A percentile compares a stretch with the other conserved stretches of the same genome.
These are phyloP conservation scores for Podaxis sp. DNA, from an alignment of 768 basidiomycete species.

Conservation along the genomic window DNA sequence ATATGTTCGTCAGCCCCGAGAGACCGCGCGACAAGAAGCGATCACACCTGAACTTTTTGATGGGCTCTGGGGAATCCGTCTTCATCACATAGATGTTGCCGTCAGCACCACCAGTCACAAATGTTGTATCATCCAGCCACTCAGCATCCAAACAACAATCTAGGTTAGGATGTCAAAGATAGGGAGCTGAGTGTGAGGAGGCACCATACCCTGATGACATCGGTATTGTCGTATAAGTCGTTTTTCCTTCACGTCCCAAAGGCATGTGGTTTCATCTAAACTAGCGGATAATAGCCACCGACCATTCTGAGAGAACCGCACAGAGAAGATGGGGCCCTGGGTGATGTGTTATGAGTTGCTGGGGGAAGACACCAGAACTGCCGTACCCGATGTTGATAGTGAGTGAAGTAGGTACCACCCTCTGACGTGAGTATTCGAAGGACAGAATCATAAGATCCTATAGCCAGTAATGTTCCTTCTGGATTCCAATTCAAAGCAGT, in stretches of 20 bases:
- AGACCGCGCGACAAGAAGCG: neutral
- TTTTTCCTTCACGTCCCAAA: slow-evolving; percentile 74
- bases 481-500: slow-evolving; percentile 78
- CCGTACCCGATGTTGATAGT: slow-evolving; percentile 65
- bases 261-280: slow-evolving; percentile 72
- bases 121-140: slow-evolving; percentile 71
- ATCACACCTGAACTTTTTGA: slow-evolving; percentile 64
- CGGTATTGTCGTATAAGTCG: slow-evolving; percentile 61
- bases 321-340: slow-evolving; percentile 81
- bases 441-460: slow-evolving; percentile 75
- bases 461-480: slow-evolving; percentile 71
- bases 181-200: neutral
- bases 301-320: slow-evolving; percentile 73
- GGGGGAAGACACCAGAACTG: slow-evolving; percentile 6
- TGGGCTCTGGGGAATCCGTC: slow-evolving; percentile 49
- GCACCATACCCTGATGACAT: slow-evolving; percentile 56
- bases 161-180: slow-evolving; percentile 23
- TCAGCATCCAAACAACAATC: slow-evolving; percentile 82
- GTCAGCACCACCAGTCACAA: slow-evolving; percentile 77
- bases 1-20: slow-evolving; percentile 14
- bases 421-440: slow-evolving; percentile 65
- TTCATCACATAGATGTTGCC: slow-evolving; percentile 59
- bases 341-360: slow-evolving; percentile 29
- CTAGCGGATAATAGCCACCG: slow-evolving; percentile 76
- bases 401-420: slow-evolving; percentile 64